These are phyloP conservation scores for Neopestalotiopsis sp. DNA, from an alignment of 2,329 filamentous ascomycete species.

Conservation along the genomic window DNA sequence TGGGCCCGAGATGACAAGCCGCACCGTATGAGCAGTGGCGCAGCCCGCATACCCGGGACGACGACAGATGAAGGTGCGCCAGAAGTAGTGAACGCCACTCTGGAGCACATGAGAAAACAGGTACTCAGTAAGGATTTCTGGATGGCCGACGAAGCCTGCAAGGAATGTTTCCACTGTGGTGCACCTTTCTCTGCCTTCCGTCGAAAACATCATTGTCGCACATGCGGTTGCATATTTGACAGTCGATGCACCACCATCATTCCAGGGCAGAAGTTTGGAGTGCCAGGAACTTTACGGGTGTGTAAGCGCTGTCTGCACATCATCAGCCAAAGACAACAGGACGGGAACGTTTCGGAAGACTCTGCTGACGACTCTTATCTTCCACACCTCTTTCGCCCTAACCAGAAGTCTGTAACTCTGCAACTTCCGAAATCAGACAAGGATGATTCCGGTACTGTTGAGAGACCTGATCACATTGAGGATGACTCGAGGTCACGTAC, in stretches of 20 bases:
- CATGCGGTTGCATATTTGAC: slow-evolving; percentile 98
- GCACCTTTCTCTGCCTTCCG: slow-evolving; percentile 91
- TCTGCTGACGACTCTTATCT: slow-evolving; percentile 78
- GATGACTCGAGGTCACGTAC: slow-evolving; percentile 57
- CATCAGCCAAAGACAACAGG: slow-evolving; percentile 87
- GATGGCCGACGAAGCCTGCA: slow-evolving; percentile 99
- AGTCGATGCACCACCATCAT: slow-evolving; percentile 95
- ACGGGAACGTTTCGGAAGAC: slow-evolving; percentile 85
- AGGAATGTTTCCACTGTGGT: slow-evolving; percentile 93
- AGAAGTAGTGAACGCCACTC: slow-evolving; percentile 63
- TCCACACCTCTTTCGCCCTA: slow-evolving; percentile 64
- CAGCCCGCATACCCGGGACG: slow-evolving; percentile 60
- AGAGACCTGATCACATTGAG: slow-evolving; percentile 48
- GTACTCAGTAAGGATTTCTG: slow-evolving; percentile 95
- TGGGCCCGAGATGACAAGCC: slow-evolving; percentile 53
- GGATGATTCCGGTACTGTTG: slow-evolving; percentile 45
- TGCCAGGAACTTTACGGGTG: slow-evolving; percentile 81
- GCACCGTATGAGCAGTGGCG: slow-evolving; percentile 50
- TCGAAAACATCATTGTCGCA: slow-evolving; percentile 94
- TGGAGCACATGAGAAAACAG: slow-evolving; percentile 80
- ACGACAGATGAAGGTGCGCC: slow-evolving; percentile 61
- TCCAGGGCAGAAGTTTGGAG: slow-evolving; percentile 84
- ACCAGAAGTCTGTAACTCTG: slow-evolving; percentile 47
- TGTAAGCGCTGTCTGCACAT: slow-evolving; percentile 93
- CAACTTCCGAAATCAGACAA: slow-evolving; percentile 43